phyloP scores from a whole-genome alignment of 1,284 basidiomycete species.

The Sporisorium graminicola region DNA sequence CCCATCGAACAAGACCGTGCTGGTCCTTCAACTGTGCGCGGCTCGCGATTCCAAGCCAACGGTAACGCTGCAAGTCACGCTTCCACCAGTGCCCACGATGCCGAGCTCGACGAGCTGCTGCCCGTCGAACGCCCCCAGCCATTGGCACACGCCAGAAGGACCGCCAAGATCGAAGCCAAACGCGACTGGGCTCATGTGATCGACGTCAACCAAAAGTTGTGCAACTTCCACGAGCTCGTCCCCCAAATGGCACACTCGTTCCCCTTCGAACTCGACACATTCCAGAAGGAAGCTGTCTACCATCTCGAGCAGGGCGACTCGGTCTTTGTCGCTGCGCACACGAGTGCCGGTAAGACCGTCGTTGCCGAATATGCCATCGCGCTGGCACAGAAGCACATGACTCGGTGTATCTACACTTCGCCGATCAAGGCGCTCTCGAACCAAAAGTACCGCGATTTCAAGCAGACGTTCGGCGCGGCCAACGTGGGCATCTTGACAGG shows the following conservation, averaged over 20 bases:
- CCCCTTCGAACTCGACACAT: conserved; percentile 86
- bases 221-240: conserved; percentile 87
- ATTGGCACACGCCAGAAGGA: conserved; percentile 34
- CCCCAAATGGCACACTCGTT: conserved; percentile 87
- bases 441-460: conserved; percentile 99
- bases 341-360: conserved; percentile 98
- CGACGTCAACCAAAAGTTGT: conserved; percentile 88
- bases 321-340: conserved; percentile 98
- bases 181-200: conserved; percentile 98
- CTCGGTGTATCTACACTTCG: conserved; percentile 96
- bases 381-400: conserved; percentile 97
- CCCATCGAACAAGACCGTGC: conserved; percentile 34
- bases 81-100: conserved; percentile 36
- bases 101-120: conserved; percentile 67
- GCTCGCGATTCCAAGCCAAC: conserved; percentile 15
- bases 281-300: conserved; percentile 98
- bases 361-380: conserved; percentile 99
- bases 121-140: conserved; percentile 59
- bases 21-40: conserved; percentile 15
- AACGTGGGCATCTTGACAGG: conserved; percentile 97
- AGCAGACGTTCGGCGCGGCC: conserved; percentile 90
- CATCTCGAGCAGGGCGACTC: conserved; percentile 97
- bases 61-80: conserved; percentile 5
- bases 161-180: conserved; percentile 72
- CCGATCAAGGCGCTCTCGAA: conserved; percentile 99